These are phyloP conservation scores for Fusarium sp. DNA, from an alignment of 2,329 filamentous ascomycete genomes.

Conservation along the genomic window DNA sequence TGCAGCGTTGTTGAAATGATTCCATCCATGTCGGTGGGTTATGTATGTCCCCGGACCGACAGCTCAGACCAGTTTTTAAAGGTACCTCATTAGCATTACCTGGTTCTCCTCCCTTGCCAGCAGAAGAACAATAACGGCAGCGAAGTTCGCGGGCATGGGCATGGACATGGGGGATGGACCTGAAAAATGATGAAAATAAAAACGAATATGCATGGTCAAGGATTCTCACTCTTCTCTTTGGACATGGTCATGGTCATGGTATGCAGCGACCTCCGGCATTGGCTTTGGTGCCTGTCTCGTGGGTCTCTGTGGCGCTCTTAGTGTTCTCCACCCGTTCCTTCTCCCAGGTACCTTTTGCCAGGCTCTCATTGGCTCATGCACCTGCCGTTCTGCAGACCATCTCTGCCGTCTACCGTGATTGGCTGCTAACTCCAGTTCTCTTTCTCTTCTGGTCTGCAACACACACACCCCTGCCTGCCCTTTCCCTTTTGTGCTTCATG, in stretches of 20 bases:
- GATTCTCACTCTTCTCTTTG: neutral
- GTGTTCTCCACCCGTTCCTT: slow-evolving; percentile 39
- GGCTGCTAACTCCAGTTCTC: slow-evolving; percentile 9
- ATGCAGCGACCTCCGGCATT: slow-evolving; percentile 44
- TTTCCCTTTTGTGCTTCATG: slow-evolving; percentile 1
- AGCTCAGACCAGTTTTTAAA: slow-evolving; percentile 14
- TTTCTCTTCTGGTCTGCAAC: slow-evolving; percentile 15
- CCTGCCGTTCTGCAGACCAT: slow-evolving; percentile 42
- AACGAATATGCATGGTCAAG: slow-evolving; percentile 26
- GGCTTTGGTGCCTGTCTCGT: slow-evolving; percentile 44
- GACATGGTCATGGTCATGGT: slow-evolving; percentile 22
- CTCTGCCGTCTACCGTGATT: slow-evolving; percentile 33
- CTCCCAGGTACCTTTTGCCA: slow-evolving; percentile 27
- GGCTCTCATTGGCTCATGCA: slow-evolving; percentile 17
- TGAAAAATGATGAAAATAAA: slow-evolving; percentile 20
- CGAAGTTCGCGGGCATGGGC: neutral
- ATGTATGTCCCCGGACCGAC: slow-evolving; percentile 9
- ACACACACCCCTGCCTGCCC: neutral
- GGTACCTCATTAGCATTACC: slow-evolving; percentile 4
- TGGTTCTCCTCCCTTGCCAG: neutral
- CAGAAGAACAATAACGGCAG: slow-evolving; percentile 2
- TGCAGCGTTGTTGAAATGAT: slow-evolving; percentile 8
- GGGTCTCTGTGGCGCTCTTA: slow-evolving; percentile 25
- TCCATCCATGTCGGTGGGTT: slow-evolving; percentile 2
- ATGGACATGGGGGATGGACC: slow-evolving; percentile 14